phyloP scores from a whole-genome alignment of 2,329 filamentous ascomycete genomes.

The Zymoseptoria brevis region DNA sequence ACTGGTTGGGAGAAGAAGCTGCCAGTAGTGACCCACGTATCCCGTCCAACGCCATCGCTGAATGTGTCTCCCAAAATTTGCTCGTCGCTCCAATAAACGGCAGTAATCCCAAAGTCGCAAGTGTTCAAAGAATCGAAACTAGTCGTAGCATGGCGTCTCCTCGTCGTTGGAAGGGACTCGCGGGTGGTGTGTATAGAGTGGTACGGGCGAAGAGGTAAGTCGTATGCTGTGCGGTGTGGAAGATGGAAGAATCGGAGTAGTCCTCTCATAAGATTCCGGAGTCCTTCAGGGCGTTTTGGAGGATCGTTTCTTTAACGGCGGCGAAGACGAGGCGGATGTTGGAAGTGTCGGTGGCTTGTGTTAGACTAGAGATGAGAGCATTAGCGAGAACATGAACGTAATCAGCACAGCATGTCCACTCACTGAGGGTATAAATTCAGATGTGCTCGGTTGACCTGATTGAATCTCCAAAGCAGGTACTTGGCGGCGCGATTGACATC shows the following conservation, averaged over 20 bases:
- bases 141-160: not conserved
- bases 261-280: conserved; percentile 69
- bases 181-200: not conserved
- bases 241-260: conserved; percentile 8
- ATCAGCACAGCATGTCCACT: conserved; percentile 34
- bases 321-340: conserved; percentile 97
- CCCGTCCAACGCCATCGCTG: conserved; percentile 13
- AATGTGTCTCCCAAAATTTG: not conserved
- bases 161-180: not conserved
- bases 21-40: conserved; percentile 2
- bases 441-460: conserved; percentile 94
- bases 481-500: conserved; percentile 98
- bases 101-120: conserved; percentile 3
- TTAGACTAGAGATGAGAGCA: conserved; percentile 54
- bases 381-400: not conserved
- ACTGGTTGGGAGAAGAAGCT: not conserved
- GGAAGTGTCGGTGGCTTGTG: conserved; percentile 96
- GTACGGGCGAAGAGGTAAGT: not conserved
- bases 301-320: conserved; percentile 95
- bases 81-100: not conserved
- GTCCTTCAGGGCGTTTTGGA: conserved; percentile 96
- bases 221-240: conserved; percentile 5
- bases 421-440: conserved; percentile 97
- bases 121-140: conserved; percentile 7
- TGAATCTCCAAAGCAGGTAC: conserved; percentile 96